Conservation (phyloP, 2,329 filamentous ascomycete species). For the Colletotrichum somersetense region DNA sequence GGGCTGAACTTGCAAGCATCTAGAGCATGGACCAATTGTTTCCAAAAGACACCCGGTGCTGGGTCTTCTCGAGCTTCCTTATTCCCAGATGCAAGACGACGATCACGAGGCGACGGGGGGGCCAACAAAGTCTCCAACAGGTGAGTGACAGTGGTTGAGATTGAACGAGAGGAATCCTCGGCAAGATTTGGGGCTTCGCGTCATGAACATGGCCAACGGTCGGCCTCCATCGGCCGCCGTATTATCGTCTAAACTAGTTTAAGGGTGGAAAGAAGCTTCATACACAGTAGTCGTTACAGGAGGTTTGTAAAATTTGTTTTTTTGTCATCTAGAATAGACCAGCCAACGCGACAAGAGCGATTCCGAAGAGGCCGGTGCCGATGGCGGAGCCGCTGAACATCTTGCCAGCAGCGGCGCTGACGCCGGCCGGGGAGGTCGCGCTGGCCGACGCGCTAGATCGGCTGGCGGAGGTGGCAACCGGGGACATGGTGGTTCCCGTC, state of each 20-base stretch:
- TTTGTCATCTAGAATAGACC: slow-evolving; percentile 26
- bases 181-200: neutral
- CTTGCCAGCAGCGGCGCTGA: slow-evolving; percentile 9
- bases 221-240: neutral
- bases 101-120: neutral
- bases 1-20: neutral
- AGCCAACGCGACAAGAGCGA: slow-evolving; percentile 26
- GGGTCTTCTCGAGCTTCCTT: neutral
- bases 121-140: neutral
- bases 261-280: neutral
- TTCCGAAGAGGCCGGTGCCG: slow-evolving; percentile 29
- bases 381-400: slow-evolving; percentile 9
- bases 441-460: slow-evolving; percentile 31
- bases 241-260: slow-evolving; percentile 1
- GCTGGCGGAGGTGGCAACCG: slow-evolving; percentile 20
- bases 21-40: neutral
- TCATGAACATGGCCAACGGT: neutral
- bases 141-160: neutral
- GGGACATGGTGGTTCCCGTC: slow-evolving; percentile 18
- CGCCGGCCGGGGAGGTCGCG: slow-evolving; percentile 16
- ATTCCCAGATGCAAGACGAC: neutral
- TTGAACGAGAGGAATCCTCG: neutral
- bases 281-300: neutral
- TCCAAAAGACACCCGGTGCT: neutral
- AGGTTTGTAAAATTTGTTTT: neutral